phyloP scores from a whole-genome alignment of 257 asterid species.

The Sherardia arvensis region DNA sequence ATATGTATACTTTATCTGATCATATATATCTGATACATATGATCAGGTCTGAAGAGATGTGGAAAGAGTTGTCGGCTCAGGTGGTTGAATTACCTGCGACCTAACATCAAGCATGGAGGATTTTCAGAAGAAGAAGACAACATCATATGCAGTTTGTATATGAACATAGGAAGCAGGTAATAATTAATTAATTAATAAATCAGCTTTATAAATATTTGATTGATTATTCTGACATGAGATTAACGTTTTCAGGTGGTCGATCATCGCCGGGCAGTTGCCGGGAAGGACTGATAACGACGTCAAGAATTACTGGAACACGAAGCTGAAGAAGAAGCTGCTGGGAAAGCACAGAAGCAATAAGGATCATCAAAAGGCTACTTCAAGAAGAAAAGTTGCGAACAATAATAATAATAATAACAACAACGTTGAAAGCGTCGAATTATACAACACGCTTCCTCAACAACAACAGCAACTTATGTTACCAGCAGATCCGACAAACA shows the following conservation, averaged over 20 bases:
- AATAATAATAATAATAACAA: neutral
- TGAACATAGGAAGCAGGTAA: slow-evolving; percentile 42
- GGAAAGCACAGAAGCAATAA: slow-evolving; percentile 25
- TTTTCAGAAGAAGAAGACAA: slow-evolving; percentile 36
- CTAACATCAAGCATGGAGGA: slow-evolving; percentile 38
- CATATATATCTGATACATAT: too few relatives aligned
- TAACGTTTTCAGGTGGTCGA: slow-evolving; percentile 29
- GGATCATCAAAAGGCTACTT: slow-evolving; percentile 3
- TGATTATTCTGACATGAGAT: neutral
- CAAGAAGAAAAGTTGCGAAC: neutral
- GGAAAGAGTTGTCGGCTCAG: slow-evolving; percentile 44
- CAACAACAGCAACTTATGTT: slow-evolving; percentile 8
- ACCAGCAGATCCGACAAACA: slow-evolving; percentile 5
- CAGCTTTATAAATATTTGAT: too few relatives aligned
- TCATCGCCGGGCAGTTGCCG: slow-evolving; percentile 31
- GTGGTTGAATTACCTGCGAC: slow-evolving; percentile 39
- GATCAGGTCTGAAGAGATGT: slow-evolving; percentile 34
- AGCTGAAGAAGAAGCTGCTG: slow-evolving; percentile 28
- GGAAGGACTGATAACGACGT: slow-evolving; percentile 39
- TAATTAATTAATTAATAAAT: neutral
- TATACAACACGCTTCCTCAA: neutral
- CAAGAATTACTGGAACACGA: slow-evolving; percentile 40
- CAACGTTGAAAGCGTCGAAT: neutral
- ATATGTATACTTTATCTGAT: too few relatives aligned
- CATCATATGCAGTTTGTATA: slow-evolving; percentile 31